Evolutionary conservation across 2,329 filamentous ascomycete genomes (phyloP), one percentile per base, ranked within the genome.

Genomic region (Calonectria pauciramosa): DNA sequence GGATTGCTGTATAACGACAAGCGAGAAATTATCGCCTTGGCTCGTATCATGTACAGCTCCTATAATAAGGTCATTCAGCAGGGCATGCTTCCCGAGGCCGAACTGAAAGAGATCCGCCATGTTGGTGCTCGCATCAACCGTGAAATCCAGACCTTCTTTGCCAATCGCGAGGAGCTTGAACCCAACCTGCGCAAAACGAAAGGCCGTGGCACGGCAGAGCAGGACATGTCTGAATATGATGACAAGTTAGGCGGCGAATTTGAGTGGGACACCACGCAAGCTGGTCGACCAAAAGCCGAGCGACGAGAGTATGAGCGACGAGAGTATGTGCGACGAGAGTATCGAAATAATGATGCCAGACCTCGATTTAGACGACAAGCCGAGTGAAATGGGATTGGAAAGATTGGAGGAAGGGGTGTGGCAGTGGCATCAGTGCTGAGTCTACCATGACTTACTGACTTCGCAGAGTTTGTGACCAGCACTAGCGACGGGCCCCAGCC

Each of bases 31-130:
- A 84, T 88, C 47, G 85, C 86, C 41, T 83, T 89, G 64, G 87
- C 86, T 2, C 86, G 88, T 44, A 83, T 84, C 69, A 88, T 90
- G 86, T 86, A 88, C 74, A 82, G 85, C 34, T 85, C 86, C 20
- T 85, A 85, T 44, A 88, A 88, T 82, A 87, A 86, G 80, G 82
- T 89, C 41, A 75, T 86, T 66, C 80, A 84, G 30, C 86, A 89
- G 73, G 71, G 79, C 49, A 84, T 88, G 83, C 81, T 87, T 1
- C 80, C 83, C 23, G 82, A 82, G 5, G 75, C 80, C 11, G 80
- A 86, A 32, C 76, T 85, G 34, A 78, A 81, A 30, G 75, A 83
- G 60, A 76, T 89, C 51, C 83, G 81, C 18, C 75, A 75, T 47
- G 71, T 82, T 9, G 82, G 83, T 30, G 83, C 83, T 26, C 82